These are phyloP conservation scores for Coniochaeta prunicola DNA, from an alignment of 2,329 filamentous ascomycete species.

Conservation along the genomic window DNA sequence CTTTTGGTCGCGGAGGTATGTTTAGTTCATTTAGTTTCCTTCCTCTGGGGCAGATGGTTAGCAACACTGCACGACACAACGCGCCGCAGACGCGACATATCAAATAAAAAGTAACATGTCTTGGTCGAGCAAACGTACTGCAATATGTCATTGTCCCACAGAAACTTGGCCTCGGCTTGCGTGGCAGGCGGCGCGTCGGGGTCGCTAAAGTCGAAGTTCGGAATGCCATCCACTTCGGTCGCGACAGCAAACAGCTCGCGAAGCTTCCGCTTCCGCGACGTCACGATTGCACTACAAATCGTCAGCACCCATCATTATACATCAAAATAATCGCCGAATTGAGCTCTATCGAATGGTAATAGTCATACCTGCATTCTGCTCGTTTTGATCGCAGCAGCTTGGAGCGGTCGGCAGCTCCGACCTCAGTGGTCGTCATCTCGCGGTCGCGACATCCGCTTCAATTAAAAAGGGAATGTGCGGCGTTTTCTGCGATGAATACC, in stretches of 20 bases:
- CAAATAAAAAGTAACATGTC: slow-evolving; percentile 10
- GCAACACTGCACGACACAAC: slow-evolving; percentile 10
- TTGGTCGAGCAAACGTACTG: slow-evolving; percentile 40
- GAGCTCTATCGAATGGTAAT: slow-evolving; percentile 34
- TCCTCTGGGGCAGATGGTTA: slow-evolving; percentile 28
- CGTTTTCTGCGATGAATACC: slow-evolving; percentile 23
- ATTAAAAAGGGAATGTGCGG: slow-evolving; percentile 44
- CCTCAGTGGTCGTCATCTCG: slow-evolving; percentile 57
- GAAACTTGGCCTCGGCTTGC: slow-evolving; percentile 45
- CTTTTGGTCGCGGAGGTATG: slow-evolving; percentile 41
- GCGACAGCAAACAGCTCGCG: slow-evolving; percentile 78
- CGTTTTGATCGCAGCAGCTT: slow-evolving; percentile 60
- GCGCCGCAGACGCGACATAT: slow-evolving; percentile 10
- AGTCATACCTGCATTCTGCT: slow-evolving; percentile 52
- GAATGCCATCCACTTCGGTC: slow-evolving; percentile 58
- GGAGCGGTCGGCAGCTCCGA: slow-evolving; percentile 57
- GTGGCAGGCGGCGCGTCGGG: slow-evolving; percentile 47
- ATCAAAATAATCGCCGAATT: slow-evolving; percentile 43
- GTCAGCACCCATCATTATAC: slow-evolving; percentile 36
- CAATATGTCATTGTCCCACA: slow-evolving; percentile 50
- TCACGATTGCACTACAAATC: slow-evolving; percentile 58
- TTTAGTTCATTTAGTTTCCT: slow-evolving; percentile 43
- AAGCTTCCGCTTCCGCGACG: slow-evolving; percentile 85
- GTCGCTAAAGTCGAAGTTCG: slow-evolving; percentile 49
- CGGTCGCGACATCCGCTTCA: slow-evolving; percentile 64